These are phyloP conservation scores for Neofusicoccum umdonicola DNA, from an alignment of 2,329 filamentous ascomycete genomes.

Conservation along the genomic window DNA sequence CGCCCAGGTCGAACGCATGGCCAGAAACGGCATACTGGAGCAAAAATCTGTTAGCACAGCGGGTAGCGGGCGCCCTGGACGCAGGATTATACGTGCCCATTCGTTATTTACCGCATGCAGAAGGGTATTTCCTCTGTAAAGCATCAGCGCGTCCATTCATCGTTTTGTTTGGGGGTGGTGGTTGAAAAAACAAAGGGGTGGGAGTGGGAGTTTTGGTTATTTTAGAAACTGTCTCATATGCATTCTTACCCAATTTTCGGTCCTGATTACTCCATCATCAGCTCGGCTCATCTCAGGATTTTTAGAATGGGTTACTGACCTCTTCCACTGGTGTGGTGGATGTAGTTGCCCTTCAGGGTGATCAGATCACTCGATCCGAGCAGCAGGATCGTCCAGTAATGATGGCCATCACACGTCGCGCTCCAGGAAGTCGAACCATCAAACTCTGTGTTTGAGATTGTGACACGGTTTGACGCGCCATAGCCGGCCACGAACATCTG, in stretches of 20 bases:
- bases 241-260: constrained; percentile 49
- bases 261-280: constrained; percentile 20
- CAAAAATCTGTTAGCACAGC: too few relatives aligned
- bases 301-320: too few relatives aligned
- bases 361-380: constrained; percentile 55
- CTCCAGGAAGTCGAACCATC: constrained; percentile 57
- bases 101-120: constrained; percentile 56
- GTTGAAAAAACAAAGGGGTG: too few relatives aligned
- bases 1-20: constrained; percentile 56
- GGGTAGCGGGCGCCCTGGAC: too few relatives aligned
- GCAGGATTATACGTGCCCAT: constrained; percentile 31
- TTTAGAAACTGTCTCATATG: too few relatives aligned
- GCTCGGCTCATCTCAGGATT: too few relatives aligned
- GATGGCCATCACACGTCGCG: constrained; percentile 57
- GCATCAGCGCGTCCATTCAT: too few relatives aligned
- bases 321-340: constrained; percentile 58
- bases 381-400: constrained; percentile 61
- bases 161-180: too few relatives aligned
- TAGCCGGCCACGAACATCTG: constrained; percentile 62
- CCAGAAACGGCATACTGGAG: constrained; percentile 47
- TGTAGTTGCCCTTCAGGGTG: constrained; percentile 61
- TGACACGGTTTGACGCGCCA: constrained; percentile 53
- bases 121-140: constrained; percentile 48
- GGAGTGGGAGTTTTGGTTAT: too few relatives aligned
- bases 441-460: constrained; percentile 60